These are phyloP conservation scores for Syzygium syzygioides DNA, from an alignment of 441 rosid genomes.

Conservation along the genomic window DNA sequence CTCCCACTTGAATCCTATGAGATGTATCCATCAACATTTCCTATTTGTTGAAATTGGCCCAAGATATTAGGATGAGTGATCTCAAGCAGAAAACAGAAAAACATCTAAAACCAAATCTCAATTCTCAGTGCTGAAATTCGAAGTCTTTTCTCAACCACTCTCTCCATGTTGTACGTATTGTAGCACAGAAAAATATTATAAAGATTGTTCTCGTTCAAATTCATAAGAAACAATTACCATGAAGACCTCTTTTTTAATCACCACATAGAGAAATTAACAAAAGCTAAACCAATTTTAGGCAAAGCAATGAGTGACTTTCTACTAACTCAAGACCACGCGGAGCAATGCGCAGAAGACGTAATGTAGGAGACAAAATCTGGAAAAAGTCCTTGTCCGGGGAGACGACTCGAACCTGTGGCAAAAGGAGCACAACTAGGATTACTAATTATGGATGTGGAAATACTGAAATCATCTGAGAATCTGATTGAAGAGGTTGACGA, in stretches of 20 bases:
- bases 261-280: background rate
- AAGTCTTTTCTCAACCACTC: background rate
- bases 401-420: constrained; percentile 81
- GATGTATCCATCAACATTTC: background rate
- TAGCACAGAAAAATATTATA: background rate
- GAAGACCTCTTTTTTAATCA: background rate
- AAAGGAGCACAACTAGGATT: background rate
- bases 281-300: background rate
- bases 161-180: background rate
- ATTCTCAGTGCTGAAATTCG: background rate
- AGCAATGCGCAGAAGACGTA: constrained; percentile 89
- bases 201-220: background rate
- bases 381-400: constrained; percentile 99
- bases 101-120: background rate
- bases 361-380: constrained; percentile 90
- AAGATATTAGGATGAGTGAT: background rate
- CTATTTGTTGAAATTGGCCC: background rate
- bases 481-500: background rate
- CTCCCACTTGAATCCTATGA: background rate
- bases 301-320: constrained; percentile 2
- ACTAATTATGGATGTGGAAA: background rate
- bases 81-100: background rate
- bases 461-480: background rate
- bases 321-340: constrained; percentile 90
- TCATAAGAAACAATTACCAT: background rate